Base-by-base conservation (phyloP, 2,329 filamentous ascomycete genomes). In the Scopulariopsis brevicaulis region DNA sequence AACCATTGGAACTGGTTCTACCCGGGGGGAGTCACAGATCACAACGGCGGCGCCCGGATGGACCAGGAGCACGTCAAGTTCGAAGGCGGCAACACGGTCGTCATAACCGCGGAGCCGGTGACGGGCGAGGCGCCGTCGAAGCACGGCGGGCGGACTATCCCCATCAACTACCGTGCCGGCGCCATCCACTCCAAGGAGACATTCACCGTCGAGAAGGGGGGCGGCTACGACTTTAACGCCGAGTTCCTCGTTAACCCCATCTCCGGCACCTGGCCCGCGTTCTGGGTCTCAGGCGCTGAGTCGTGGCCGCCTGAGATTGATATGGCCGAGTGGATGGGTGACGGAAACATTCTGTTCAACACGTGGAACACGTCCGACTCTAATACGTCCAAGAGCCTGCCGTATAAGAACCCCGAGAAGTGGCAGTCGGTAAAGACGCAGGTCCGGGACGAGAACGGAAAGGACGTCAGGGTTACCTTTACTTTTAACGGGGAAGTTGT, bases 281-380 rank as follows among this genome's bases (percentile, higher is more conserved):
- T 82, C 62, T 83, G 79, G 80, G 67, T 82, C 8, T 81, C 78
- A 1, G 78, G 71, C 0, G 78, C 78, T 1, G 64, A 78, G 52
- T 70, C 73, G 0, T 83, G 81, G 80, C 80, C 79, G 18, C 81
- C 80, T 0, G 80, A 82, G 72, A 74, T 83, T 58, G 80, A 83
- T 64, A 72, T 83, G 67, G 79, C 79, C 1, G 80, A 83, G 66
- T 83, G 80, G 80, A 83, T 82, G 64, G 80, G 80, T 15, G 72
- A 67, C 37, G 78, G 78, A n/a, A 75, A 79, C 65, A 76, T 81
- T 59, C 76, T 72, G 34, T 81, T 81, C 69, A 81, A 81, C 62
- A 81, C 77, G 1, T 77, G 77, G 64, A 76, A 77, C 61, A 76
- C 76, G 4, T 74, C 73, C 32, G 74, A 69, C 5, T 64, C 74